Evolutionary conservation across 805 yeast species (phyloP), one percentile per base, ranked within the genome.

Genomic region (Suhomyces sp.): DNA sequence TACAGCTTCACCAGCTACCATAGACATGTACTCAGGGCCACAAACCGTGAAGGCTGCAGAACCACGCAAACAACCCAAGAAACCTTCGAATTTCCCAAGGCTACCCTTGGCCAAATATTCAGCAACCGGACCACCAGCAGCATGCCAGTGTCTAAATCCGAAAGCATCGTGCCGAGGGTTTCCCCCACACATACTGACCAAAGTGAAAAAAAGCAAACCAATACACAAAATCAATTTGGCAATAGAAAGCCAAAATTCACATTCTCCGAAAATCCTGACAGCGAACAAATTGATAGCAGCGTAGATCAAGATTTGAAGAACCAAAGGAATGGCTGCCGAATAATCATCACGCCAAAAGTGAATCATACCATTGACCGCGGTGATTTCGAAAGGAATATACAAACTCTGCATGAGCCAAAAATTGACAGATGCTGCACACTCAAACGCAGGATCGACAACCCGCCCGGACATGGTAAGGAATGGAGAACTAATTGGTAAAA

Each of bases 181-280:
- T 26, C 96, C 97, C 29, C 96, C 96, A 36, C 87, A 82, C 96
- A 89, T 90, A 5, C 91, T 84, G 50, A 88, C 66, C 60, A 90
- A 86, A 1, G 94, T 88, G 68, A 87, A 90, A 26, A 86, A 61
- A 54, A 90, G 79, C 46, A 90, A 73, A 2, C 94, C 96, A n/a
- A 85, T 65, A 12, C 92, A 90, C 47, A 90, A 73, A 5, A 74
- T 67, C 64, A 81, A 83, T 55, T 76, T 72, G 17, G 85, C 84
- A 62, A 88, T 74, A 1, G 92, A 82, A 19, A 89, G 71, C 86
- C 87, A 85, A 63, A 89, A 90, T 68, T 90, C 96, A 23, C 85
- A 76, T 65, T 90, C 96, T 31, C 97, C 97, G 60, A 86, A 90
- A 56, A 80, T 78, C 42, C 74, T 74, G 24, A 90, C 96, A 0